Conservation (phyloP, 1,284 basidiomycete species). For the Melanopsichium pennsylvanicum region DNA sequence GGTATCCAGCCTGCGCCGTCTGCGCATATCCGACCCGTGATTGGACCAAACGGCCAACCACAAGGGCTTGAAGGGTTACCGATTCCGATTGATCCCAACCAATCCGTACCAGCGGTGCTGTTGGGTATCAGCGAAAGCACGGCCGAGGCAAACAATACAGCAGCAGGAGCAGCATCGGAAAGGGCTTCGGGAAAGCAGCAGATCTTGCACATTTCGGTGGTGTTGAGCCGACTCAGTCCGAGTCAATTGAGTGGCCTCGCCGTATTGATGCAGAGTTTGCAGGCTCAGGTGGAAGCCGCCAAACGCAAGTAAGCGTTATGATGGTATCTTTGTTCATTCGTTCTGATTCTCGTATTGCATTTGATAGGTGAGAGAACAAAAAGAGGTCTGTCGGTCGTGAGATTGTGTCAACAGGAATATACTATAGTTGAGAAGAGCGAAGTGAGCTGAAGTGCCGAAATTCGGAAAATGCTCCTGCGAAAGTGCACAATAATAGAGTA, state of each 20-base stretch:
- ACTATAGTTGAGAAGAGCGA: too few relatives aligned
- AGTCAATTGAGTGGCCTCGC: constrained; percentile 60
- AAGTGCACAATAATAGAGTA: too few relatives aligned
- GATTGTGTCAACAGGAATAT: too few relatives aligned
- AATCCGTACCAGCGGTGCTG: constrained; percentile 57
- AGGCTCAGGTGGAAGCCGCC: constrained; percentile 44
- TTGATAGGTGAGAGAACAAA: background rate
- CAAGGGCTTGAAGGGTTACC: constrained; percentile 45
- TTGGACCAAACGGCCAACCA: constrained; percentile 36
- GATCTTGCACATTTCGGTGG: constrained; percentile 60
- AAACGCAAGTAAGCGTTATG: constrained; percentile 22
- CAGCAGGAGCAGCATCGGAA: background rate
- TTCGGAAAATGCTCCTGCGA: background rate
- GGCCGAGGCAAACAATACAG: constrained; percentile 9
- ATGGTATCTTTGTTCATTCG: background rate
- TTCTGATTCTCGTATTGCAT: background rate
- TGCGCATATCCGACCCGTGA: constrained; percentile 52
- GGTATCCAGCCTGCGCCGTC: constrained; percentile 58
- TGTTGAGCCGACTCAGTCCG: constrained; percentile 58
- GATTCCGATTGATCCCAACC: constrained; percentile 50
- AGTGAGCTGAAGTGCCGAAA: constrained; percentile 1
- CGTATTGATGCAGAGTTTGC: constrained; percentile 59
- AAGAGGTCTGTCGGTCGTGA: background rate
- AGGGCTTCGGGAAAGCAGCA: constrained; percentile 52
- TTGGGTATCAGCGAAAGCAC: constrained; percentile 58